A percentile compares a stretch with the other conserved stretches of the same genome.
These are phyloP conservation scores for Tylopilus intermedius DNA, from an alignment of 768 basidiomycete genomes.

Conservation along the genomic window DNA sequence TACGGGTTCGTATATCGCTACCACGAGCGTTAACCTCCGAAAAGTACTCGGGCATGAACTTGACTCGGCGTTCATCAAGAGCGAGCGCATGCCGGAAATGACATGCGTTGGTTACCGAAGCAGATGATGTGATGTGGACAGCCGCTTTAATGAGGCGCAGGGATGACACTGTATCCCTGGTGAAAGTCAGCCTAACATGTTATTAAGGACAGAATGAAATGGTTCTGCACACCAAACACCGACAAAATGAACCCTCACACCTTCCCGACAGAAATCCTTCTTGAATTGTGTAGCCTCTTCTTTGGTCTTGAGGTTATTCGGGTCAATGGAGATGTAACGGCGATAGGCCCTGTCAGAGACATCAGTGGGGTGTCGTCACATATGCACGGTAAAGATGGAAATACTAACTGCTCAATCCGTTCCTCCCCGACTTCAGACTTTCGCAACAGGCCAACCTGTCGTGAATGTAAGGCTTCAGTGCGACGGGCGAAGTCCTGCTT, in stretches of 20 bases:
- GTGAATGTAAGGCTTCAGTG: neutral
- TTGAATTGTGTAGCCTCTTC: constrained; percentile 23
- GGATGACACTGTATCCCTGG: constrained; percentile 15
- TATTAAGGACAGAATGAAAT: neutral
- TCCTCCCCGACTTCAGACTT: neutral
- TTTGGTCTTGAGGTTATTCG: constrained; percentile 11
- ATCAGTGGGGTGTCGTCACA: neutral
- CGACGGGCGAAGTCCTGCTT: too few species aligned
- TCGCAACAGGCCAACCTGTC: neutral
- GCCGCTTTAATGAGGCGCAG: constrained; percentile 3
- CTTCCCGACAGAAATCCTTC: constrained; percentile 19
- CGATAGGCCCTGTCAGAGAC: neutral
- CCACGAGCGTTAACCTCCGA: constrained; percentile 2
- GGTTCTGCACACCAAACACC: constrained; percentile 29
- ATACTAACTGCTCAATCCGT: neutral
- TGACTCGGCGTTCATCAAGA: constrained; percentile 14
- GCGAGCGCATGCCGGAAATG: constrained; percentile 14
- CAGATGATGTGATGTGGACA: constrained; percentile 2
- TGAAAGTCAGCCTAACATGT: neutral
- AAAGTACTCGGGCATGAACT: constrained; percentile 14
- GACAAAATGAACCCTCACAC: constrained; percentile 30
- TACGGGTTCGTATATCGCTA: neutral
- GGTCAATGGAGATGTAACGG: constrained; percentile 21
- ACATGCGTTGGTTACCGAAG: constrained; percentile 7
- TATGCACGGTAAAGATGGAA: neutral